A percentile compares a stretch with the other conserved stretches of the same genome.
Evolutionary conservation across 129 eudicot genomes (phyloP).

Genomic region (Saussurea involucrata): DNA sequence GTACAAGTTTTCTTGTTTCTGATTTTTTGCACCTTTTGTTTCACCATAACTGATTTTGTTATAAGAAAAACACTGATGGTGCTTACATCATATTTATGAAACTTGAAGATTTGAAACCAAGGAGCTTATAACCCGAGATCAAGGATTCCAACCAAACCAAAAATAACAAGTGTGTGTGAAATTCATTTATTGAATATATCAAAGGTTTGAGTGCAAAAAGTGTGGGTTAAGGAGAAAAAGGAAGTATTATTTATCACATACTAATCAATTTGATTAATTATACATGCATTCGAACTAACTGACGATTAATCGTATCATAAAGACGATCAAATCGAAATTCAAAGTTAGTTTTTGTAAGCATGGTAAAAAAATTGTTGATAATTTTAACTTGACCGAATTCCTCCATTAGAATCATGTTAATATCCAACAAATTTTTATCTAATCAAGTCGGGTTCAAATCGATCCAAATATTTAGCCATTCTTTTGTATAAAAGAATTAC

Average conservation of each 20-base stretch:
- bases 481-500: background rate
- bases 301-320: background rate
- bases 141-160: too few species aligned
- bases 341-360: background rate
- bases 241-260: too few species aligned
- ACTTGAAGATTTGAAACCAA: too few species aligned
- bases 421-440: background rate
- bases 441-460: background rate
- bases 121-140: too few species aligned
- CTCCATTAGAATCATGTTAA: background rate
- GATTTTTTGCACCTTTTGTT: background rate
- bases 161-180: too few species aligned
- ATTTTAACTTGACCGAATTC: background rate
- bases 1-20: background rate
- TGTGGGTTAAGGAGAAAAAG: background rate
- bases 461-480: background rate
- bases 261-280: too few species aligned
- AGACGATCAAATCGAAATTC: background rate
- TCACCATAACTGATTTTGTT: background rate
- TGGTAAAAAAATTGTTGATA: background rate
- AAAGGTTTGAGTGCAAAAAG: too few species aligned
- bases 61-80: too few species aligned
- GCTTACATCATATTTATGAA: background rate
- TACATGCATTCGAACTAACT: too few species aligned
- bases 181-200: too few species aligned